Base-by-base conservation (phyloP, 2,329 filamentous ascomycete genomes). In the Exophiala xenobiotica region DNA sequence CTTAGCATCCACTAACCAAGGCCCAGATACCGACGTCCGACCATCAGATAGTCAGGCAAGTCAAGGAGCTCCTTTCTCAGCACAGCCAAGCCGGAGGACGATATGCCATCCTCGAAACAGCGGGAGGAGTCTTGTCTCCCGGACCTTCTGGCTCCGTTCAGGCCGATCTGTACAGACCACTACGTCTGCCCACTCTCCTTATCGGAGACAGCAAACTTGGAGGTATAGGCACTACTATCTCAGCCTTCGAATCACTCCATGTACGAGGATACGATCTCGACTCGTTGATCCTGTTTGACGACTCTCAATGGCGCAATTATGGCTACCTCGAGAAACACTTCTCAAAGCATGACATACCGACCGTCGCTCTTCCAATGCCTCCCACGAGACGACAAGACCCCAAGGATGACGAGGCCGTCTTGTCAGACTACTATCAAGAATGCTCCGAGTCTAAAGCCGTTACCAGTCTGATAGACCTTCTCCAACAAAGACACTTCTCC, bases 111-210 rank as follows among this genome's bases (percentile, higher is more conserved):
- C 74, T 93, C 39, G 89, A 95, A 66, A 93, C 89, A 1, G 88
- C 89, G 1, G 89, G 88, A 1, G 89, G 89, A 1, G 86, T 92
- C 0, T 83, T 92, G 55, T 92, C 88, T 0, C 89, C 89, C 0
- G 81, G 81, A 0, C 89, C 88, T 1, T 88, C 86, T 27, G 87
- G 88, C 7, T 86, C 78, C 1, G 82, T 86, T 0, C 89, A 95
- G 64, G 88, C 85, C 2, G 88, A 95, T 63, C 70, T 91, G 1
- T 93, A 91, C 64, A 75, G 85, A 16, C 83, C 87, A 0, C 69
- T 95, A 1, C 78, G 88, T n/a, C 69, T 87, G 1, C 88, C 90
- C 0, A 79, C 86, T 1, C 70, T 93, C 11, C 78, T 95, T 0
- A 77, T 95, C 0, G 88, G 86, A 5, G 89, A 95, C 65, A 77